These are phyloP conservation scores for Epithele typhae DNA, from an alignment of 768 basidiomycete species.

Conservation along the genomic window DNA sequence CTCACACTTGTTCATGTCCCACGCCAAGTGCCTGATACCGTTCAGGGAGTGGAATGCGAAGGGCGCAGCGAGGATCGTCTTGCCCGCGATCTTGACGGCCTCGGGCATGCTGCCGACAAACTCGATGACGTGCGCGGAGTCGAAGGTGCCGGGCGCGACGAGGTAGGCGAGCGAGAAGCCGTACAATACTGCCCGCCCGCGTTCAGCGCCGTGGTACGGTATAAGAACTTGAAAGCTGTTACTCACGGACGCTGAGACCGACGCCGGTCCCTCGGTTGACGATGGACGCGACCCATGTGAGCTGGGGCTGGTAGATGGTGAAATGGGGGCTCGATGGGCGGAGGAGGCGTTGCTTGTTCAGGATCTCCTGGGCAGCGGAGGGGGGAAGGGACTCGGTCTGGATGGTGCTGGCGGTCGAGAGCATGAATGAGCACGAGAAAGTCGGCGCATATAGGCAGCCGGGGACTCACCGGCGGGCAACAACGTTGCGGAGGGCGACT, in stretches of 20 bases:
- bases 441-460: background rate
- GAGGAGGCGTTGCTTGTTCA: conserved; percentile 82
- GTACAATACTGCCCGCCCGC: conserved; percentile 70
- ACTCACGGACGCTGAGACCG: conserved; percentile 73
- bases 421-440: background rate
- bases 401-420: conserved; percentile 37
- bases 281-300: conserved; percentile 88
- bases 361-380: conserved; percentile 51
- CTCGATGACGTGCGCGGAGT: conserved; percentile 73
- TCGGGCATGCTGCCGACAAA: conserved; percentile 68
- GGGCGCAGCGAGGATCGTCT: conserved; percentile 76
- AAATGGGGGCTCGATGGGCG: conserved; percentile 95
- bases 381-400: conserved; percentile 66
- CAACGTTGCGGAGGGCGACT: conserved; percentile 21
- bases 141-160: conserved; percentile 73
- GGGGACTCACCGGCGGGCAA: conserved; percentile 20
- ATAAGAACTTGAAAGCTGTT: background rate
- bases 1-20: conserved; percentile 90
- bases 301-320: conserved; percentile 93
- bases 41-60: conserved; percentile 92
- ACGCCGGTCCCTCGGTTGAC: conserved; percentile 83
- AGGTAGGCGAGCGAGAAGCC: conserved; percentile 86
- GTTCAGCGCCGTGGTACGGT: background rate
- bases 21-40: conserved; percentile 83
- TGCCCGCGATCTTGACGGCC: conserved; percentile 69